These are phyloP conservation scores for Tricharina praecox DNA, from an alignment of 495 filamentous ascomycete species.

Conservation along the genomic window DNA sequence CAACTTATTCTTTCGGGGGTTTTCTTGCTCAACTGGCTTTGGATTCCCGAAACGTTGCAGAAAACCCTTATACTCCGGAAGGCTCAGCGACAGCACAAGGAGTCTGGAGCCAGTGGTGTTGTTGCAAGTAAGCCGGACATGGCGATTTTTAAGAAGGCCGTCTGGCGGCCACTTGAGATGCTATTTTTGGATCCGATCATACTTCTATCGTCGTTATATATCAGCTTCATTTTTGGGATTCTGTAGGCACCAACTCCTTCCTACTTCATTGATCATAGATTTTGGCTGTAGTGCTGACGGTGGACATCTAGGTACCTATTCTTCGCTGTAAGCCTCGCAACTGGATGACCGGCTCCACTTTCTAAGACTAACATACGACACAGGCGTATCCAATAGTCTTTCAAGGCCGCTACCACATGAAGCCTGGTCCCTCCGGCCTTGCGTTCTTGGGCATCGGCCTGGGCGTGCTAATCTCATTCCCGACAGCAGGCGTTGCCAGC, in stretches of 20 bases:
- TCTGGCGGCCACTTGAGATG: conserved; percentile 60
- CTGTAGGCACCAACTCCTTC: conserved; percentile 56
- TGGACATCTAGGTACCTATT: conserved; percentile 22
- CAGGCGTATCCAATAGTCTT: conserved; percentile 53
- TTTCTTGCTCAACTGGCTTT: conserved; percentile 49
- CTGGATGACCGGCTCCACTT: background rate
- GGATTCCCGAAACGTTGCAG: conserved; percentile 67
- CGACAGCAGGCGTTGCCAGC: conserved; percentile 26
- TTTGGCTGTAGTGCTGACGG: too few relatives aligned
- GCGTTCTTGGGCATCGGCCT: conserved; percentile 42
- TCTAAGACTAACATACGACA: background rate
- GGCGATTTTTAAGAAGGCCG: conserved; percentile 41
- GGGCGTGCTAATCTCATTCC: conserved; percentile 36
- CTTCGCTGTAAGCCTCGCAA: conserved; percentile 11
- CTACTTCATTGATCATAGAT: background rate
- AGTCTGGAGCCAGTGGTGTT: conserved; percentile 34
- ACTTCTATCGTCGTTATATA: conserved; percentile 54
- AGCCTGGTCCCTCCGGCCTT: conserved; percentile 38
- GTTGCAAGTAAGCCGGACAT: conserved; percentile 10
- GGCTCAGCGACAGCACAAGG: conserved; percentile 54
- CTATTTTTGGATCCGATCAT: conserved; percentile 71
- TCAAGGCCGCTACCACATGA: conserved; percentile 37
- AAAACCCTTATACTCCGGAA: conserved; percentile 61
- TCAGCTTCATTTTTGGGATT: conserved; percentile 68
- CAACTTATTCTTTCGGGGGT: conserved; percentile 58